Evolutionary conservation across 192 early-diverging fungal species (phyloP).

Genomic region (Backusella macrospora): DNA sequence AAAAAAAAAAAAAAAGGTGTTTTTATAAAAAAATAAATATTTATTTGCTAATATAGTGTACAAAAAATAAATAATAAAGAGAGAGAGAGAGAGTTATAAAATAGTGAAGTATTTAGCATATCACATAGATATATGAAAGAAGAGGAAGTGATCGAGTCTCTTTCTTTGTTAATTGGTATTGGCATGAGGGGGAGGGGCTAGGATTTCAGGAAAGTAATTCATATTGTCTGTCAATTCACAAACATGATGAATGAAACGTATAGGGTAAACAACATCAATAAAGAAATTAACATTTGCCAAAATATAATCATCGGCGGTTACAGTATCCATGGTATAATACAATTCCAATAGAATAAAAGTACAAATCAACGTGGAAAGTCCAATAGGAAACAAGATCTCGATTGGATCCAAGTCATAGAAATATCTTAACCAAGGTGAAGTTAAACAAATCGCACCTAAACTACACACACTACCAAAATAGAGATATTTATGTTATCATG

Average conservation of each 20-base stretch:
- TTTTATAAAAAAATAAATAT: too few relatives aligned
- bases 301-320: slow-evolving; percentile 33
- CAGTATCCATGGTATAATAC: slow-evolving; percentile 32
- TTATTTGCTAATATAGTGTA: neutral
- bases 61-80: too few relatives aligned
- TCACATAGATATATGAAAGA: neutral
- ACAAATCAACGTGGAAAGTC: slow-evolving; percentile 23
- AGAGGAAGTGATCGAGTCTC: neutral
- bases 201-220: slow-evolving; percentile 23
- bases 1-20: too few relatives aligned
- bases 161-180: neutral
- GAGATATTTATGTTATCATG: too few relatives aligned
- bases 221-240: slow-evolving; percentile 39
- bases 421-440: slow-evolving; percentile 20
- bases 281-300: slow-evolving; percentile 35
- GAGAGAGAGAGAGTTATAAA: too few relatives aligned
- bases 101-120: too few relatives aligned
- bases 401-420: slow-evolving; percentile 25
- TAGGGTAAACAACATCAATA: slow-evolving; percentile 38
- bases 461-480: slow-evolving; percentile 30
- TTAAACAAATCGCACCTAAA: slow-evolving; percentile 28
- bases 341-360: slow-evolving; percentile 34
- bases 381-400: slow-evolving; percentile 29
- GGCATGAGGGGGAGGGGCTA: slow-evolving; percentile 8
- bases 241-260: slow-evolving; percentile 41